Evolutionary conservation across 176 grass and related monocot species (phyloP), one percentile per base, ranked within the genome.

Genomic region (Bolboschoenus planiculmis): DNA sequence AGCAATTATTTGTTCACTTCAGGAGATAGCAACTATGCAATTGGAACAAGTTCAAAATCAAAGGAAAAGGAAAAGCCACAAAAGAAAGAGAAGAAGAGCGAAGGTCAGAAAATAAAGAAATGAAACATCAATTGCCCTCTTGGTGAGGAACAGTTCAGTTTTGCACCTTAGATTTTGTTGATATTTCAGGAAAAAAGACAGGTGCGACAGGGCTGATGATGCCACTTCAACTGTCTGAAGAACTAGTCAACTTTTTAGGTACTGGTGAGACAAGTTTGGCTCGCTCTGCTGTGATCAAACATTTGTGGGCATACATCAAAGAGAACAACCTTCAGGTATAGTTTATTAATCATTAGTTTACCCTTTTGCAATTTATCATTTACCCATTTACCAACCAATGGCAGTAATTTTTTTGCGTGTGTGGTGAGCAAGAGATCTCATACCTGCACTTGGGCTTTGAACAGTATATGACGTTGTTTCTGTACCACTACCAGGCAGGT

Each of bases 261-360:
- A 99, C 97, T 61, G 97, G 92, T 59, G 92, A 99, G 86, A 91
- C 84, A 86, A 83, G 90, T 85, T 56, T 98, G 44, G 94, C 95
- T 67, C 83, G 95, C 64, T 84, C 95, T 33, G 95, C 93, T 75
- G 92, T 93, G 7, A 90, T 98, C 80, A 98, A 95, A 84, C 90
- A 87, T 70, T 91, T 95, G 87, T 98, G 95, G 95, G 86, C 72
- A 0, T 98, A 98, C 83, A 95, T 98, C 83, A 98, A 98, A 91
- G 78, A 90, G 56, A 95, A 98, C 72, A 85, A 98, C 75, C 88
- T 95, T 24, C 95, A 98, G 92, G 95, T 98, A 91, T 64, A 57
- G 60, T 78, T 42, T 24, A 24, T 35, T 85, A 50, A 35, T 71
- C 5, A n/a, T n/a, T n/a, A n/a, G n/a, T n/a, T 40, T 60, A 27